phyloP scores from a whole-genome alignment of 306 rosid species.

The Vigna reflexopilosa region DNA sequence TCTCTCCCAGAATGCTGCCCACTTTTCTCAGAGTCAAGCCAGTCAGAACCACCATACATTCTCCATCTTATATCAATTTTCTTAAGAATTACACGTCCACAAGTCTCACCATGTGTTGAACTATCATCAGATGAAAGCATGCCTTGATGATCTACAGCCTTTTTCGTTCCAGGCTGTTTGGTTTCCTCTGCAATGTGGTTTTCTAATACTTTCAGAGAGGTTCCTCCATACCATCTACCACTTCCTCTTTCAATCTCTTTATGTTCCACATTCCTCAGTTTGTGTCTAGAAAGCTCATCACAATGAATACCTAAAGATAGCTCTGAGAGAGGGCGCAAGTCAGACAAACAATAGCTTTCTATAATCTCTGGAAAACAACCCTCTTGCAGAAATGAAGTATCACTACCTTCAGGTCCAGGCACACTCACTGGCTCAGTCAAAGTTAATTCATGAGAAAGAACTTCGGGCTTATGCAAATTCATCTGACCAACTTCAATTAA shows the following conservation, averaged over 20 bases:
- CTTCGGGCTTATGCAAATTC: conserved; percentile 55
- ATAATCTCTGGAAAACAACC: conserved; percentile 69
- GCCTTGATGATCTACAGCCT: conserved; percentile 48
- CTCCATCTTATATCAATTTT: conserved; percentile 85
- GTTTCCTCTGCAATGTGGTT: conserved; percentile 71
- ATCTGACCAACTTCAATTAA: conserved; percentile 51
- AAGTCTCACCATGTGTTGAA: conserved; percentile 49
- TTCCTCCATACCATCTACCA: conserved; percentile 79
- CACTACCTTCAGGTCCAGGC: conserved; percentile 59
- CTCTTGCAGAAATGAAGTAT: conserved; percentile 59
- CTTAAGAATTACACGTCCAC: conserved; percentile 75
- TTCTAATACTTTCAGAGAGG: conserved; percentile 67
- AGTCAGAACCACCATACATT: conserved; percentile 85
- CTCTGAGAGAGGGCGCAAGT: conserved; percentile 61
- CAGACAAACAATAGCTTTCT: conserved; percentile 77
- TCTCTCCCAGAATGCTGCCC: conserved; percentile 69
- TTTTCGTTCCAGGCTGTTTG: conserved; percentile 42
- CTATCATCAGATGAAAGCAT: conserved; percentile 50
- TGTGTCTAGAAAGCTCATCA: conserved; percentile 53
- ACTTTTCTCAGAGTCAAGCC: conserved; percentile 54
- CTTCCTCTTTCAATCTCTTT: conserved; percentile 62
- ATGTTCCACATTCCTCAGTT: conserved; percentile 48
- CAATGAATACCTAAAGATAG: conserved; percentile 61
- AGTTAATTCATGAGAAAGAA: conserved; percentile 49
- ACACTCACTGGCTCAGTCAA: conserved; percentile 56